A percentile compares a stretch with the other conserved stretches of the same genome.
Evolutionary conservation across 2,329 filamentous ascomycete genomes (phyloP).

Genomic region (Phaeomoniella chlamydospora): DNA sequence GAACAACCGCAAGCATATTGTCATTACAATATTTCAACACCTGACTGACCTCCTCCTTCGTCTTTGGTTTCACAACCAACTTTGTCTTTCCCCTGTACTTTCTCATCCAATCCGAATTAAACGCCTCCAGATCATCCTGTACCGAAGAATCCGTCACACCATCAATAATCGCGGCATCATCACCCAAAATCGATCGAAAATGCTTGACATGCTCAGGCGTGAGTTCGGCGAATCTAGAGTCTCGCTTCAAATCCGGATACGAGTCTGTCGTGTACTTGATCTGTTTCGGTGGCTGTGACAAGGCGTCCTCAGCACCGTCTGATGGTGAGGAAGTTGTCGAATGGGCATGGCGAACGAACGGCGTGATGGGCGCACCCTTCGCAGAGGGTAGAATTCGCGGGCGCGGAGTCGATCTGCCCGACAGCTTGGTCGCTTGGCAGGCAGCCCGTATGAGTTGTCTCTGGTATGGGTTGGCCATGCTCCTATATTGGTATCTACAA

Average conservation of each 20-base stretch:
- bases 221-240: constrained; percentile 55
- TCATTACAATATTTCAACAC: constrained; percentile 93
- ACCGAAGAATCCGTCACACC: constrained; percentile 53
- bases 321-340: background rate
- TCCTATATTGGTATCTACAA: no score
- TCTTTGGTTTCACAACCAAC: constrained; percentile 73
- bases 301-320: constrained; percentile 2
- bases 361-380: background rate
- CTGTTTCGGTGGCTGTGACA: constrained; percentile 11
- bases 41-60: constrained; percentile 77
- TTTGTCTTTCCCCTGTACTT: constrained; percentile 88
- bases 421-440: background rate
- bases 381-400: background rate
- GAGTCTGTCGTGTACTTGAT: constrained; percentile 72
- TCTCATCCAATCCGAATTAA: constrained; percentile 98
- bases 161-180: constrained; percentile 68
- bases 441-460: background rate
- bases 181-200: constrained; percentile 71
- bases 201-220: constrained; percentile 65
- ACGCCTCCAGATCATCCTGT: constrained; percentile 67
- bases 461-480: background rate
- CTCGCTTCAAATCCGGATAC: constrained; percentile 64
- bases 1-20: constrained; percentile 80
- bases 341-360: background rate
- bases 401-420: background rate